phyloP scores from a whole-genome alignment of 441 rosid genomes.

The Kokia cookei region DNA sequence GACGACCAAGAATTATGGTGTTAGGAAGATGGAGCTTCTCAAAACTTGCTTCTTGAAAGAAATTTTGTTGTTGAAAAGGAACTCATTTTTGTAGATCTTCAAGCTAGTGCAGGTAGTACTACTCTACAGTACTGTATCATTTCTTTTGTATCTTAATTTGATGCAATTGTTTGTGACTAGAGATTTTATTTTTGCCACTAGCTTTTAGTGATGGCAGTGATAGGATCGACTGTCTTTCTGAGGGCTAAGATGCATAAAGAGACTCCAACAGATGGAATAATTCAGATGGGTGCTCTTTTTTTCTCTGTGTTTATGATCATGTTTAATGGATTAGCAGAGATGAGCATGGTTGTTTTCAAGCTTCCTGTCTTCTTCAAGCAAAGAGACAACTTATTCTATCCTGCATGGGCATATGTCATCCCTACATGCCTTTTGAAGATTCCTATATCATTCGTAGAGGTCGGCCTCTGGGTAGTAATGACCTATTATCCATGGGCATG shows the following conservation, averaged over 20 bases:
- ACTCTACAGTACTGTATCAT: neutral
- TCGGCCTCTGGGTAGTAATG: constrained; percentile 41
- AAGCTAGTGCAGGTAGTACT: constrained; percentile 30
- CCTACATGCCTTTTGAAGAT: constrained; percentile 62
- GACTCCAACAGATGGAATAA: constrained; percentile 40
- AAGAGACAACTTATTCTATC: constrained; percentile 64
- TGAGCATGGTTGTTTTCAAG: constrained; percentile 62
- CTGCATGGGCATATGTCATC: constrained; percentile 71
- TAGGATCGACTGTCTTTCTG: constrained; percentile 29
- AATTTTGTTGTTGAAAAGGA: constrained; percentile 38
- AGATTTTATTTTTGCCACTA: constrained; percentile 6
- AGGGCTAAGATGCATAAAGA: constrained; percentile 28
- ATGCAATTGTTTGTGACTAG: neutral
- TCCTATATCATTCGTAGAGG: constrained; percentile 52
- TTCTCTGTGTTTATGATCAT: constrained; percentile 37
- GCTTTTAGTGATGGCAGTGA: constrained; percentile 26
- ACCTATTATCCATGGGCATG: constrained; percentile 60
- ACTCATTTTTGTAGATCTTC: constrained; percentile 27
- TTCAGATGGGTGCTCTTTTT: constrained; percentile 62
- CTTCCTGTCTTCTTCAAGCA: constrained; percentile 95
- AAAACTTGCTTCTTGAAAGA: constrained; percentile 34
- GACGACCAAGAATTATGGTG: constrained; percentile 36
- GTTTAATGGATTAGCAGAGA: constrained; percentile 69
- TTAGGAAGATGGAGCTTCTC: constrained; percentile 30
- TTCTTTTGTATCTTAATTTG: neutral